These are phyloP conservation scores for Chamaecyparis obtusa DNA, from an alignment of 75 land plant genomes.

Conservation along the genomic window DNA sequence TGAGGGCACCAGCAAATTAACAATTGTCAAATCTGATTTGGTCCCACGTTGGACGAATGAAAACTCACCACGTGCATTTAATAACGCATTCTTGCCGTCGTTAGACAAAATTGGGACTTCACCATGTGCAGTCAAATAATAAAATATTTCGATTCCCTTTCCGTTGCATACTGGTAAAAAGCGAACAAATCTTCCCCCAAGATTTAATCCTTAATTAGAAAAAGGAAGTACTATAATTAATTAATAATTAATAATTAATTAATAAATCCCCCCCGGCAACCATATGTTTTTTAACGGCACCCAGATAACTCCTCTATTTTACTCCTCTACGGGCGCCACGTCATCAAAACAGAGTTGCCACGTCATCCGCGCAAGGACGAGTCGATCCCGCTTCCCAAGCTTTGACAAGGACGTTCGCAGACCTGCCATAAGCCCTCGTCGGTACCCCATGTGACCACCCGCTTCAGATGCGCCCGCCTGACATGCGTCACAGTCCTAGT, in stretches of 20 bases:
- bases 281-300: neutral
- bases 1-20: no score
- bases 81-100: neutral
- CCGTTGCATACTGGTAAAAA: neutral
- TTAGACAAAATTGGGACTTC: no score
- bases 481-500: constrained; percentile 1
- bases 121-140: neutral
- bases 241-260: no score
- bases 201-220: no score
- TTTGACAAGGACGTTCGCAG: neutral
- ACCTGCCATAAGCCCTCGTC: neutral
- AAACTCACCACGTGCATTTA: neutral
- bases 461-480: neutral
- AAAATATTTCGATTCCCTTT: neutral
- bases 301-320: no score
- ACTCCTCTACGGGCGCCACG: neutral
- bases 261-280: no score
- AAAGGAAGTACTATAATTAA: no score
- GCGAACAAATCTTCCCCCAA: no score
- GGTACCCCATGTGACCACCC: neutral
- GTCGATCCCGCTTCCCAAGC: neutral
- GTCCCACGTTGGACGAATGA: neutral
- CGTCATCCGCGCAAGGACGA: neutral
- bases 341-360: neutral
- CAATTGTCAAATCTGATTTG: no score